Percentiles rank a stretch among this genome's conserved stretches.
Conservation (phyloP, 176 grass and related monocot genomes). For the Avena sativa region DNA sequence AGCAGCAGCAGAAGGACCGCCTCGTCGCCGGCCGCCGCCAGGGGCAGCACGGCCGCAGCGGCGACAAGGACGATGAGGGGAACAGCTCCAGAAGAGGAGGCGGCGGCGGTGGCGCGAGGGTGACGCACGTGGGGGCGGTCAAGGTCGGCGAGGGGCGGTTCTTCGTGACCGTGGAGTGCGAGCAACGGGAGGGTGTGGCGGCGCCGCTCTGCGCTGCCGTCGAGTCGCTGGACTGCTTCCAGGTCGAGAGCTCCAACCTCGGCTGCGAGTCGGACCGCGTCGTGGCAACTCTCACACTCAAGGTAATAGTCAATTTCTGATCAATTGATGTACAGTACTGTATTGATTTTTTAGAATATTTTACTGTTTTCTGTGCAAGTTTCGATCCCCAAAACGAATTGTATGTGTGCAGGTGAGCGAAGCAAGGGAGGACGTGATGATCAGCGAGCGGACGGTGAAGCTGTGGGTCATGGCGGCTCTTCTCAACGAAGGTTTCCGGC, state of each 20-base stretch:
- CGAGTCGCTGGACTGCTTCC: constrained; percentile 70
- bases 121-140: constrained; percentile 48
- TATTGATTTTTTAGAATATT: no score
- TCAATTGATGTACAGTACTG: no score
- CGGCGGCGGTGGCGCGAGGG: constrained; percentile 32
- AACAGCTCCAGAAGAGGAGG: neutral
- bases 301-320: constrained; percentile 34
- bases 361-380: no score
- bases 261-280: constrained; percentile 49
- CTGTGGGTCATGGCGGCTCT: constrained; percentile 62
- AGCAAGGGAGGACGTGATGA: constrained; percentile 15
- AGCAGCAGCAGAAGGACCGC: constrained; percentile 21
- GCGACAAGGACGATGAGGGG: neutral
- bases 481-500: constrained; percentile 54
- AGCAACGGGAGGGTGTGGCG: constrained; percentile 46
- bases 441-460: constrained; percentile 47
- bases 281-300: constrained; percentile 64
- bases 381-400: no score
- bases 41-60: neutral
- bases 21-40: neutral
- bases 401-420: constrained; percentile 36
- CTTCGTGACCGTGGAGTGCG: constrained; percentile 76
- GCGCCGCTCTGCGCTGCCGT: constrained; percentile 66
- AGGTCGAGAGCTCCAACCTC: constrained; percentile 74
- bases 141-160: constrained; percentile 65